phyloP scores from a whole-genome alignment of 2,329 filamentous ascomycete species.

The Bertia moriformis region DNA sequence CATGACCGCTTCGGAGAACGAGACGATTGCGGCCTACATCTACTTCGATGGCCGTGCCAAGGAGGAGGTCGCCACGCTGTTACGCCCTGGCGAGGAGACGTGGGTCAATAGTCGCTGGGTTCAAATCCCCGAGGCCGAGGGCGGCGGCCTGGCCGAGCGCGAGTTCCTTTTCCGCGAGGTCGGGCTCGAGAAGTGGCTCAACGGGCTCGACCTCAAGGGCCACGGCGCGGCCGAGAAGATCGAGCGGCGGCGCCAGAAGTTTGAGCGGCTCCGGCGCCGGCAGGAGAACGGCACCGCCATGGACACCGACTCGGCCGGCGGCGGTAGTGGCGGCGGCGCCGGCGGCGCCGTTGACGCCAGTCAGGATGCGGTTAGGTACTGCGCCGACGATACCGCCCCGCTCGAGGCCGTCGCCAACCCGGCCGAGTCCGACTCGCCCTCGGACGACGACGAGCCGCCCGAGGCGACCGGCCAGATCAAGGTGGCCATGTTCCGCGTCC shows the following conservation, averaged over 20 bases:
- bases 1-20: slow-evolving; percentile 81
- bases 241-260: slow-evolving; percentile 74
- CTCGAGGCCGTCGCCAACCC: slow-evolving; percentile 60
- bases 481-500: slow-evolving; percentile 85
- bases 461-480: slow-evolving; percentile 97
- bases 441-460: slow-evolving; percentile 73
- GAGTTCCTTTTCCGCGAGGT: slow-evolving; percentile 97
- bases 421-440: slow-evolving; percentile 61
- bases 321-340: too few relatives aligned
- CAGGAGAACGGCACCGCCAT: slow-evolving; percentile 27
- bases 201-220: slow-evolving; percentile 86
- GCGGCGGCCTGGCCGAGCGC: slow-evolving; percentile 83
- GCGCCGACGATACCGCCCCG: slow-evolving; percentile 59
- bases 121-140: slow-evolving; percentile 77
- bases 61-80: slow-evolving; percentile 87
- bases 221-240: slow-evolving; percentile 80
- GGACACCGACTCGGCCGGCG: slow-evolving; percentile 24
- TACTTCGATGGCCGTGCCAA: slow-evolving; percentile 94
- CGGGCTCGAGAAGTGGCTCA: slow-evolving; percentile 87
- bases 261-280: slow-evolving; percentile 51
- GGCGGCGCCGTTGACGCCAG: too few relatives aligned
- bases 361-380: slow-evolving; percentile 63
- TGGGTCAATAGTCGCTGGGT: slow-evolving; percentile 99
- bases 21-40: slow-evolving; percentile 96
- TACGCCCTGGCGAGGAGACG: slow-evolving; percentile 87